Conservation (phyloP, 139 green algal species). For the Zygnema cylindricum region DNA sequence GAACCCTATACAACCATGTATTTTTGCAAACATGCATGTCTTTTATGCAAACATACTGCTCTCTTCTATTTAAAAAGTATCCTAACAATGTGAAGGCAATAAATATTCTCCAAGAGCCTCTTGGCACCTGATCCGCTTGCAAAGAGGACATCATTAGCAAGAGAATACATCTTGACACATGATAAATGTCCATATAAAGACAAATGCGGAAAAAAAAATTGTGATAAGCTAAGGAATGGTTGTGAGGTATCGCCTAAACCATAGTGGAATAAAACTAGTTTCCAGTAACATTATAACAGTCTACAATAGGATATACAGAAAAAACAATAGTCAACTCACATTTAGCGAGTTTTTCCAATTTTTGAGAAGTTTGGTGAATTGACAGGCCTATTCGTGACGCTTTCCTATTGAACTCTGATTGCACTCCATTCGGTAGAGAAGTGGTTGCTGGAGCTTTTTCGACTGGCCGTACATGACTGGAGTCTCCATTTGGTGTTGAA, state of each 20-base stretch:
- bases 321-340: conserved; percentile 22
- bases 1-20: no score
- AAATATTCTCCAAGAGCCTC: no score
- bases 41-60: no score
- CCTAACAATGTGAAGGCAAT: no score
- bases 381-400: conserved; percentile 86
- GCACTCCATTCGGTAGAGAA: background rate
- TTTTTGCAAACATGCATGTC: no score
- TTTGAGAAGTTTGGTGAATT: conserved; percentile 92
- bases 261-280: background rate
- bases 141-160: background rate
- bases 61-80: no score
- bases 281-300: no score
- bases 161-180: background rate
- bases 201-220: background rate
- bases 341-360: conserved; percentile 90
- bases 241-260: background rate
- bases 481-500: conserved; percentile 37
- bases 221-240: background rate
- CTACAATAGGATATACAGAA: no score
- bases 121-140: no score
- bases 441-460: conserved; percentile 11
- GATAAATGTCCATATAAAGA: conserved; percentile 1
- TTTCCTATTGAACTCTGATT: conserved; percentile 81
- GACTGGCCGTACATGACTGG: conserved; percentile 61